A percentile compares a stretch with the other conserved stretches of the same genome.
Conservation (phyloP, 208 protist genomes). For the Naegleria fowleri region DNA sequence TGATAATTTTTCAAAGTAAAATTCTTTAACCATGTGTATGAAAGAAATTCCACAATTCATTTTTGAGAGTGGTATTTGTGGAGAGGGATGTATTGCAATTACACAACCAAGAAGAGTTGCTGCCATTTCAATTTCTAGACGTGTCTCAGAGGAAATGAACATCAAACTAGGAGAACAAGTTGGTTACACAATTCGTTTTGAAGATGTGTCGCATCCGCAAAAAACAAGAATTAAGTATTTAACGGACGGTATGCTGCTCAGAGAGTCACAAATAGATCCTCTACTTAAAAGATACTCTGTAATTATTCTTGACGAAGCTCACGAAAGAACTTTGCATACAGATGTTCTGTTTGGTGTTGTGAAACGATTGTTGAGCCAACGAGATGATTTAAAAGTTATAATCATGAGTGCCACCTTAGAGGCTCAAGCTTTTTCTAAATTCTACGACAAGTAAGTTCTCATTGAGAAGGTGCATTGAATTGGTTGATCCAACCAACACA, state of each 20-base stretch:
- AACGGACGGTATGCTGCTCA: constrained; percentile 92
- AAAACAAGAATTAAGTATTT: constrained; percentile 85
- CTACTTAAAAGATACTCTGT: constrained; percentile 83
- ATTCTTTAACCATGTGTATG: constrained; percentile 22
- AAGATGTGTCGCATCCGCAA: constrained; percentile 65
- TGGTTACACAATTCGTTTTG: constrained; percentile 86
- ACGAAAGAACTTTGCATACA: constrained; percentile 95
- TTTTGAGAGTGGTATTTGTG: constrained; percentile 44
- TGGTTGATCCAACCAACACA: no score
- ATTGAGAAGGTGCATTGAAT: constrained; percentile 31
- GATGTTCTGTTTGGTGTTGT: constrained; percentile 82
- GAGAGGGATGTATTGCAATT: constrained; percentile 58
- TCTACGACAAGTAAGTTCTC: constrained; percentile 78
- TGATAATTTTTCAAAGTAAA: not conserved
- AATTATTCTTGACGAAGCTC: constrained; percentile 99
- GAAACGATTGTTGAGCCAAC: constrained; percentile 64
- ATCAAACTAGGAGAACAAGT: constrained; percentile 71
- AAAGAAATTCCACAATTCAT: constrained; percentile 63
- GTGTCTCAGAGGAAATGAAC: constrained; percentile 80
- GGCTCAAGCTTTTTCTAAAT: constrained; percentile 82
- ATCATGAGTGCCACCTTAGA: constrained; percentile 95
- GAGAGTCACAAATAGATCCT: constrained; percentile 85
- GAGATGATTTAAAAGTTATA: constrained; percentile 74
- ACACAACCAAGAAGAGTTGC: constrained; percentile 94
- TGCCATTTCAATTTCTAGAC: constrained; percentile 84